Conservation (phyloP, 2,329 filamentous ascomycete genomes). For the Paraphaeosphaeria sporulosa region DNA sequence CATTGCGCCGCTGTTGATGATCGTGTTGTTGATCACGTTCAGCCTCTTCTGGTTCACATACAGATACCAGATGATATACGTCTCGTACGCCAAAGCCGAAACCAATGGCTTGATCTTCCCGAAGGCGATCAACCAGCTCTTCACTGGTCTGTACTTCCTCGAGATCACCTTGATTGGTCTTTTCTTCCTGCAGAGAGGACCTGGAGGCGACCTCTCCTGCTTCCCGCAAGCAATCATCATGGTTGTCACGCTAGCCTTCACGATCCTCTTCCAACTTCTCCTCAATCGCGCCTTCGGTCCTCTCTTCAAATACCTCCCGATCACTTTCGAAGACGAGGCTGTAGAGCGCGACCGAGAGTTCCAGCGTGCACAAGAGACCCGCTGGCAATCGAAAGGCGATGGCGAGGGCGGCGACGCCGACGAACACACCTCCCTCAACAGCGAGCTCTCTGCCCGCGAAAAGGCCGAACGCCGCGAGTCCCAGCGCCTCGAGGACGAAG, state of each 20-base stretch:
- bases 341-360: conserved; percentile 91
- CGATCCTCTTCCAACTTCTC: conserved; percentile 77
- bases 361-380: conserved; percentile 75
- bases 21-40: conserved; percentile 95
- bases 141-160: conserved; percentile 94
- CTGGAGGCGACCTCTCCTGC: conserved; percentile 64
- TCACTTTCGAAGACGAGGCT: conserved; percentile 95
- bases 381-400: conserved; percentile 64
- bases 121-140: conserved; percentile 91
- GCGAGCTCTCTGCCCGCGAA: conserved; percentile 53
- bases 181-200: conserved; percentile 79
- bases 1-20: conserved; percentile 85
- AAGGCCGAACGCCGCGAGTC: conserved; percentile 43
- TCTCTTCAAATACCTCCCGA: conserved; percentile 86
- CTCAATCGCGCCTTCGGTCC: conserved; percentile 86
- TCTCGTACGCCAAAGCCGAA: conserved; percentile 86
- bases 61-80: conserved; percentile 96
- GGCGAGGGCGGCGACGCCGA: conserved; percentile 55
- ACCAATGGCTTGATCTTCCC: conserved; percentile 94
- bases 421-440: conserved; percentile 52
- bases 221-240: conserved; percentile 83
- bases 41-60: conserved; percentile 91
- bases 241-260: conserved; percentile 77
- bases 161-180: conserved; percentile 88
- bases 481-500: conserved; percentile 39